phyloP scores from a whole-genome alignment of 331 rosid genomes.

The Saraca asoca region DNA sequence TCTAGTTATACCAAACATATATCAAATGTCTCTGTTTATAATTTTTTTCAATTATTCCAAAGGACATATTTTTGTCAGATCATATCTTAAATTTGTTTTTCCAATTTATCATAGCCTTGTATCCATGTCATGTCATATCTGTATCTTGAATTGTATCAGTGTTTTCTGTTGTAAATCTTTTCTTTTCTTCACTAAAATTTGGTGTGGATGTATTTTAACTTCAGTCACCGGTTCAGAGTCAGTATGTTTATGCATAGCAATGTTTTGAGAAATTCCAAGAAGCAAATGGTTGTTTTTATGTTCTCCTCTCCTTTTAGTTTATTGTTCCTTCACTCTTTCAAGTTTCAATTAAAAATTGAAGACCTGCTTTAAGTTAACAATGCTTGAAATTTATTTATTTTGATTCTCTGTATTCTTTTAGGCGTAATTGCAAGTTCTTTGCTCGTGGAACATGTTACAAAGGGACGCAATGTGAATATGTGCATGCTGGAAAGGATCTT shows the following conservation, averaged over 20 bases:
- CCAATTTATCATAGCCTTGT: too few species aligned
- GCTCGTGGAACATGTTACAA: slow-evolving; percentile 85
- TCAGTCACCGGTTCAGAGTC: too few species aligned
- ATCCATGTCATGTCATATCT: background rate
- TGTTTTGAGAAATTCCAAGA: background rate
- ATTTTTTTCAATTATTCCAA: too few species aligned
- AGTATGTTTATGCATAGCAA: slow-evolving; percentile 5
- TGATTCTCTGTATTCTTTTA: slow-evolving; percentile 33
- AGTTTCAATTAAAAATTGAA: slow-evolving; percentile 11
- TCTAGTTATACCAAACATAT: too few species aligned
- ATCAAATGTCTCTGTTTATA: too few species aligned
- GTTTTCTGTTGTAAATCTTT: background rate
- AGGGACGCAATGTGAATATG: slow-evolving; percentile 88
- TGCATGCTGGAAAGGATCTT: slow-evolving; percentile 71
- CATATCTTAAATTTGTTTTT: too few species aligned
- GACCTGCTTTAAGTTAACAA: background rate
- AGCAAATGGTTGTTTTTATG: slow-evolving; percentile 2
- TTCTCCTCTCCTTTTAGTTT: background rate
- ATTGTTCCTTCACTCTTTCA: background rate
- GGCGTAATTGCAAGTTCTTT: slow-evolving; percentile 88
- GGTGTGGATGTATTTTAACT: background rate
- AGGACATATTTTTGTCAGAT: too few species aligned
- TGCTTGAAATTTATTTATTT: slow-evolving; percentile 3
- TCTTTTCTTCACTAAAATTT: background rate
- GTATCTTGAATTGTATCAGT: background rate